phyloP scores from a whole-genome alignment of 1,139 yeast species.

The Trichomonascaceae sp. region DNA sequence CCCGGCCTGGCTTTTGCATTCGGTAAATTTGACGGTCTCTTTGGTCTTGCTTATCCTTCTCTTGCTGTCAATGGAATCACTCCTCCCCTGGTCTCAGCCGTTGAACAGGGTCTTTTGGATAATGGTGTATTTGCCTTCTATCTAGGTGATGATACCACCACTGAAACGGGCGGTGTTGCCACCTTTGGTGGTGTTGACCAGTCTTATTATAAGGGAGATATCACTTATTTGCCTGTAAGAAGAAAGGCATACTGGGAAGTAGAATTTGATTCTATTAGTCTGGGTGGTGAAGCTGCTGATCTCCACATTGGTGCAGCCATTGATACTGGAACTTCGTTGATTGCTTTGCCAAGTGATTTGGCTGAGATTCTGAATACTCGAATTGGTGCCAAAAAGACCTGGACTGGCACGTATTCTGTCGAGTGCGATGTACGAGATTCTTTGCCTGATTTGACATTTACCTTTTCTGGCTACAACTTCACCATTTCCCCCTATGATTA shows the following conservation, averaged over 20 bases:
- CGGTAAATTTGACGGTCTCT: slow-evolving; percentile 92
- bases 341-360: slow-evolving; percentile 87
- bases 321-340: slow-evolving; percentile 96
- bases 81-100: slow-evolving; percentile 91
- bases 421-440: slow-evolving; percentile 80
- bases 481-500: slow-evolving; percentile 84
- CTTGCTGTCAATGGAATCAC: slow-evolving; percentile 82
- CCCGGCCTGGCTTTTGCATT: slow-evolving; percentile 98
- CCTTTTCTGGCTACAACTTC: slow-evolving; percentile 83
- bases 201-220: slow-evolving; percentile 65
- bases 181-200: slow-evolving; percentile 92
- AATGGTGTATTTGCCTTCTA: slow-evolving; percentile 81
- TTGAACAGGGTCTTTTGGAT: slow-evolving; percentile 73
- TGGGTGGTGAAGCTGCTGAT: slow-evolving; percentile 86
- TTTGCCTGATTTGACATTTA: slow-evolving; percentile 87
- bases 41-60: slow-evolving; percentile 89
- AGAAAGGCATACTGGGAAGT: slow-evolving; percentile 99
- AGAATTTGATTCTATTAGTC: slow-evolving; percentile 76
- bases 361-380: slow-evolving; percentile 92
- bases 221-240: slow-evolving; percentile 94
- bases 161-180: slow-evolving; percentile 71
- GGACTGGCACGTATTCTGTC: slow-evolving; percentile 94
- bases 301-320: slow-evolving; percentile 92
- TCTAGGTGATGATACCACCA: slow-evolving; percentile 71
- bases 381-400: slow-evolving; percentile 93